Conservation (phyloP, 306 rosid genomes). For the Herpetospermum pedunculosum region DNA sequence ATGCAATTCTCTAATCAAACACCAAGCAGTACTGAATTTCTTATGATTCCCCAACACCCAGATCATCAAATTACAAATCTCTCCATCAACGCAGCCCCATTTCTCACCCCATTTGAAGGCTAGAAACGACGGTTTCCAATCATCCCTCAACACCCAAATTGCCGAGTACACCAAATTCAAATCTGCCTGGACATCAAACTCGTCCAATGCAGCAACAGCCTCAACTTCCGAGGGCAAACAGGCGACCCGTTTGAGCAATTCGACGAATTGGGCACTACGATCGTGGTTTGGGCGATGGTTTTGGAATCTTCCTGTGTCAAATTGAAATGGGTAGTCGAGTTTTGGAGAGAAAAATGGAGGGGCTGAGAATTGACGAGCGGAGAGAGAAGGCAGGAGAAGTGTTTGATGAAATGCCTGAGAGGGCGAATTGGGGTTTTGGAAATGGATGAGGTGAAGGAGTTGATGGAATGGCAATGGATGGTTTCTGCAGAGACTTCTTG, state of each 20-base stretch:
- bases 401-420: constrained; percentile 53
- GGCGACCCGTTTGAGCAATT: constrained; percentile 25
- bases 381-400: constrained; percentile 20
- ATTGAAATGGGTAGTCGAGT: constrained; percentile 16
- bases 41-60: constrained; percentile 72
- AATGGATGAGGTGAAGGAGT: constrained; percentile 1
- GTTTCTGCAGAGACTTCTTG: constrained; percentile 21
- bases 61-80: constrained; percentile 53
- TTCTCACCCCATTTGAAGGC: constrained; percentile 61
- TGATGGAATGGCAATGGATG: constrained; percentile 22
- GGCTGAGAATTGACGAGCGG: constrained; percentile 14
- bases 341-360: constrained; percentile 19
- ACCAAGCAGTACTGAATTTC: constrained; percentile 68
- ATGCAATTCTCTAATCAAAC: constrained; percentile 61
- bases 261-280: constrained; percentile 28
- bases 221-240: constrained; percentile 37
- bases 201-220: constrained; percentile 31
- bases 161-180: constrained; percentile 29
- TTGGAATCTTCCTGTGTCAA: constrained; percentile 14
- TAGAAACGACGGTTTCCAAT: constrained; percentile 46
- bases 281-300: constrained; percentile 14
- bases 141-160: constrained; percentile 62
- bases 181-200: constrained; percentile 29
- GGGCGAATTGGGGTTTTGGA: not conserved
- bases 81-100: constrained; percentile 41